Percentiles rank a stretch among this genome's conserved stretches.
Conservation (phyloP, 2,329 filamentous ascomycete genomes). For the Fusarium sambucinum region DNA sequence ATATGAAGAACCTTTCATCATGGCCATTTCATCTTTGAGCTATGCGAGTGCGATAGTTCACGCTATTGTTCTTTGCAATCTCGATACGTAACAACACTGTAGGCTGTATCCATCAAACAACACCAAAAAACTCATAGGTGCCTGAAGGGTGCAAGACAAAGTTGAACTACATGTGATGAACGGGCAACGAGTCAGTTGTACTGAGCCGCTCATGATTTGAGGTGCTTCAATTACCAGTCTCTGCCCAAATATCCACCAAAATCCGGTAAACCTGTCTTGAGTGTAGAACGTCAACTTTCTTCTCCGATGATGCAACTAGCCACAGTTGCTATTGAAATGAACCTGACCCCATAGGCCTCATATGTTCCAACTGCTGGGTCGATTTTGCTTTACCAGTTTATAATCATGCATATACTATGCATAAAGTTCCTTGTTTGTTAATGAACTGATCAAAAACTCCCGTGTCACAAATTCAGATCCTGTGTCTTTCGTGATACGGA, state of each 20-base stretch:
- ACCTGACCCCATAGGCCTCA: neutral
- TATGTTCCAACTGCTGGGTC: neutral
- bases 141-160: neutral
- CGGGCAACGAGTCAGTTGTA: constrained; percentile 13
- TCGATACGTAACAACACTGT: neutral
- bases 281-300: neutral
- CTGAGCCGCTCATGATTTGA: neutral
- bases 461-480: neutral
- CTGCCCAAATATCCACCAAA: too few species aligned
- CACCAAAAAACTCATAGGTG: neutral
- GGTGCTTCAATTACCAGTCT: too few species aligned
- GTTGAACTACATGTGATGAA: neutral
- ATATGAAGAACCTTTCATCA: neutral
- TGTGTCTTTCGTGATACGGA: neutral
- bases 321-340: neutral
- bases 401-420: neutral
- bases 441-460: neutral
- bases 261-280: neutral
- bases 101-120: neutral
- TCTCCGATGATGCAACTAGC: neutral
- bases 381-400: neutral
- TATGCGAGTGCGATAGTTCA: neutral
- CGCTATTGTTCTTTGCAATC: neutral
- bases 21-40: neutral
- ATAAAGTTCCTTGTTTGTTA: neutral